Conservation (phyloP, 805 yeast genomes). For the Metschnikowia henanensis region DNA sequence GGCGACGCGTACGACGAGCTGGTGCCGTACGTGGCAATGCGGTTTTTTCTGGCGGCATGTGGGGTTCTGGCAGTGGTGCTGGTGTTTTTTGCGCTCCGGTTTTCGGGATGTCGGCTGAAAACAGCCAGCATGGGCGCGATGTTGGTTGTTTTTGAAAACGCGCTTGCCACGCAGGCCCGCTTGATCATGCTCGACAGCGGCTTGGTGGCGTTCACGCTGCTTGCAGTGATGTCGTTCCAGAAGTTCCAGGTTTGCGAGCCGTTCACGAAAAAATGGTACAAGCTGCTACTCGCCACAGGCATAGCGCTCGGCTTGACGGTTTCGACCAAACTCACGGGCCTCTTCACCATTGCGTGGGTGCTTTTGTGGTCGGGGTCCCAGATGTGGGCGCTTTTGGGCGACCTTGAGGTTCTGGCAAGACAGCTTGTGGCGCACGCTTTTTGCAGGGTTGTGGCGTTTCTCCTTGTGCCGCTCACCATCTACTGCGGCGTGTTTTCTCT, state of each 20-base stretch:
- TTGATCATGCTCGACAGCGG: constrained; percentile 43
- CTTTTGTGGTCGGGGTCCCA: constrained; percentile 46
- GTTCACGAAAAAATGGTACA: constrained; percentile 53
- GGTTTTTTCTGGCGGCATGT: constrained; percentile 55
- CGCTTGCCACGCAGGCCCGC: constrained; percentile 62
- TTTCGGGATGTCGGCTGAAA: constrained; percentile 50
- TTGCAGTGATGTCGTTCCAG: constrained; percentile 53
- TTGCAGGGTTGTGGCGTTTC: constrained; percentile 40
- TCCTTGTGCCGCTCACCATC: constrained; percentile 55
- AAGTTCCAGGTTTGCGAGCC: constrained; percentile 46
- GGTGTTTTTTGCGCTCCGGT: constrained; percentile 54
- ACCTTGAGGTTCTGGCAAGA: constrained; percentile 46
- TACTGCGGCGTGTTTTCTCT: constrained; percentile 57
- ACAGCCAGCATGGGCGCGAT: constrained; percentile 52
- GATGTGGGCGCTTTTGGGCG: constrained; percentile 73
- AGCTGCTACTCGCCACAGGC: constrained; percentile 48
- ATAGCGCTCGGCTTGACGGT: constrained; percentile 53
- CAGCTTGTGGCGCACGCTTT: constrained; percentile 41
- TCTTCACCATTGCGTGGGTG: constrained; percentile 67
- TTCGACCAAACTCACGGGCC: constrained; percentile 71
- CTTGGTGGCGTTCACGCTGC: constrained; percentile 43
- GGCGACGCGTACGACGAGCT: constrained; percentile 35
- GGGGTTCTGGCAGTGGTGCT: constrained; percentile 55
- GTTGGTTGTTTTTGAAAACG: constrained; percentile 61
- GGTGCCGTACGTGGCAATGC: constrained; percentile 53